Evolutionary conservation across 2,329 filamentous ascomycete genomes (phyloP).

Genomic region (Penicillium sp.): DNA sequence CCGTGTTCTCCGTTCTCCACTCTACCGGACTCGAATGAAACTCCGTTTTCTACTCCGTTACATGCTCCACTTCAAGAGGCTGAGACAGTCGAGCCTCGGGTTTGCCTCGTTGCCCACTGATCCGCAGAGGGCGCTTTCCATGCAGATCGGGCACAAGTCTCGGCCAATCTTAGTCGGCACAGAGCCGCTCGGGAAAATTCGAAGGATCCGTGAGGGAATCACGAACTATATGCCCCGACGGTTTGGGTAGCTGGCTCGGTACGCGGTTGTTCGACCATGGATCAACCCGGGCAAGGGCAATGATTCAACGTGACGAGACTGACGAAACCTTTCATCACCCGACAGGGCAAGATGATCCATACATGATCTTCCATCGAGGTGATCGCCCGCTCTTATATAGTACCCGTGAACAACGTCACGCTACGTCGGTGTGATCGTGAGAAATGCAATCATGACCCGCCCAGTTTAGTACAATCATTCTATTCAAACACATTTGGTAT

Average conservation of each 20-base stretch:
- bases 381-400: constrained; percentile 18
- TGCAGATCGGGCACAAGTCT: neutral
- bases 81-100: neutral
- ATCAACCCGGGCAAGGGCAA: constrained; percentile 15
- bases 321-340: constrained; percentile 33
- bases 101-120: neutral
- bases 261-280: constrained; percentile 25
- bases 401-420: constrained; percentile 12
- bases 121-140: neutral
- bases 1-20: constrained; percentile 17
- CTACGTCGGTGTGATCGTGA: constrained; percentile 32
- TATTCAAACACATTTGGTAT: constrained; percentile 15
- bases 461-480: constrained; percentile 13
- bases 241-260: constrained; percentile 22
- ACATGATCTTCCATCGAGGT: constrained; percentile 15
- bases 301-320: constrained; percentile 32
- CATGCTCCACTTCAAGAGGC: constrained; percentile 4
- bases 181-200: neutral
- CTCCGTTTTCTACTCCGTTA: constrained; percentile 3
- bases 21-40: constrained; percentile 14
- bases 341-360: constrained; percentile 15
- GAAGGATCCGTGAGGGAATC: neutral
- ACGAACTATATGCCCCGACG: constrained; percentile 18
- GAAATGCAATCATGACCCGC: constrained; percentile 30
- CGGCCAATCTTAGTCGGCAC: neutral